A percentile compares a stretch with the other conserved stretches of the same genome.
phyloP scores from a whole-genome alignment of 352 stramenopile species.

The Phytophthora quininea region DNA sequence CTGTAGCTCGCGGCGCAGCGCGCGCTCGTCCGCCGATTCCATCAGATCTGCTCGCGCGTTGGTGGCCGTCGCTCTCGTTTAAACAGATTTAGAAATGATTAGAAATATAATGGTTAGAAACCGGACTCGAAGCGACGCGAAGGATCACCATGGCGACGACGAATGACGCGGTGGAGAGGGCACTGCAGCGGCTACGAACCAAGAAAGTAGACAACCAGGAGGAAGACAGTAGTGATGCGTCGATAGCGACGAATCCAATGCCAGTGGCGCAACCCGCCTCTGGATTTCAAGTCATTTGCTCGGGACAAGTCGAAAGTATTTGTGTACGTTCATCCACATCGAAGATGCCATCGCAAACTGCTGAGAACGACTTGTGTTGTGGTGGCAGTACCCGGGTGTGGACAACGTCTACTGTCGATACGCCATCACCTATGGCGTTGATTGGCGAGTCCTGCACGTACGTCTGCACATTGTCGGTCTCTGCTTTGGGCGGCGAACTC shows the following conservation, averaged over 20 bases:
- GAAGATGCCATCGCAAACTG: neutral
- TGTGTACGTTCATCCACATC: constrained; percentile 32
- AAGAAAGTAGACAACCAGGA: constrained; percentile 1
- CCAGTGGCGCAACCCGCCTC: constrained; percentile 30
- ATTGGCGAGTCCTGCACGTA: constrained; percentile 93
- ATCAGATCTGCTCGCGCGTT: constrained; percentile 24
- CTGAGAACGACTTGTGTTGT: neutral
- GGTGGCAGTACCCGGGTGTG: constrained; percentile 65
- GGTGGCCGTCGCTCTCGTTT: constrained; percentile 2
- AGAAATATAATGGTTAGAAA: no score
- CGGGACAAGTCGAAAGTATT: constrained; percentile 64
- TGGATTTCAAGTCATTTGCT: constrained; percentile 67
- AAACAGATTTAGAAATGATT: no score
- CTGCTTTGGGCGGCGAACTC: neutral
- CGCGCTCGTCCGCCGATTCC: constrained; percentile 55
- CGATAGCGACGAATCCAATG: constrained; percentile 5
- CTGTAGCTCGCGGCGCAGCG: constrained; percentile 58
- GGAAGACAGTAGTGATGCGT: neutral
- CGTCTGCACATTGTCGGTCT: constrained; percentile 6
- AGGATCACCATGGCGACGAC: constrained; percentile 15
- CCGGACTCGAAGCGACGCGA: constrained; percentile 11
- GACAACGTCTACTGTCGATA: constrained; percentile 95
- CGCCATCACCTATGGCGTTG: constrained; percentile 88
- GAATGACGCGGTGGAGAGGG: constrained; percentile 30
- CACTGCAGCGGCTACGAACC: constrained; percentile 25